Conservation (phyloP, 345 rosid species). For the Mercurialis annua region DNA sequence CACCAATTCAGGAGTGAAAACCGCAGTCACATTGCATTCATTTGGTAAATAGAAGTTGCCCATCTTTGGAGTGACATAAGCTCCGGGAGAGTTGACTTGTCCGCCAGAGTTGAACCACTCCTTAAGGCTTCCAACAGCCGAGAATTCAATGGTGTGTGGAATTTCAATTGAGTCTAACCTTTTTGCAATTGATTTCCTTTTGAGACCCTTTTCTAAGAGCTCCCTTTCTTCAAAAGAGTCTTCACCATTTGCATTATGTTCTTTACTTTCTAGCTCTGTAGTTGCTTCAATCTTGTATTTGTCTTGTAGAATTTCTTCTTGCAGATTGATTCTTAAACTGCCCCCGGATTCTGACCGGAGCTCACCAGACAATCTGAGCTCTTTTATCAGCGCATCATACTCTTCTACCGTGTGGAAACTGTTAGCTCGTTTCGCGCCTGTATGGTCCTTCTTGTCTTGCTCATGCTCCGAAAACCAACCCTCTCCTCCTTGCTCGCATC, state of each 20-base stretch:
- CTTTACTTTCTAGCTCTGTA: slow-evolving; percentile 6
- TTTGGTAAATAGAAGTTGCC: slow-evolving; percentile 23
- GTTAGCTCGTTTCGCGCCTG: not conserved
- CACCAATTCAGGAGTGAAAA: slow-evolving; percentile 36
- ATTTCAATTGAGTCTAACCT: slow-evolving; percentile 28
- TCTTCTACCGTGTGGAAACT: slow-evolving; percentile 33
- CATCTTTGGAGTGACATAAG: slow-evolving; percentile 39
- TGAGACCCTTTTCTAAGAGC: slow-evolving; percentile 17
- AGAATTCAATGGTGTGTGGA: slow-evolving; percentile 31
- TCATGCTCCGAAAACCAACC: slow-evolving; percentile 13
- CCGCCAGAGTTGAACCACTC: slow-evolving; percentile 30
- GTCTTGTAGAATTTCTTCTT: slow-evolving; percentile 5
- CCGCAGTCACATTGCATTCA: slow-evolving; percentile 5
- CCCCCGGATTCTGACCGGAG: not conserved
- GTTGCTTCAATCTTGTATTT: slow-evolving; percentile 7
- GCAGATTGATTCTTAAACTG: not conserved
- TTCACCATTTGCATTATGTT: not conserved
- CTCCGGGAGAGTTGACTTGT: slow-evolving; percentile 29
- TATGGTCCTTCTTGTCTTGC: not conserved
- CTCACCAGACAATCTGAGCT: slow-evolving; percentile 6
- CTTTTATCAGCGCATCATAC: slow-evolving; percentile 31
- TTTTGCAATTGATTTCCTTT: slow-evolving; percentile 34
- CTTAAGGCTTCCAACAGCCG: slow-evolving; percentile 25
- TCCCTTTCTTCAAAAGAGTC: slow-evolving; percentile 10
- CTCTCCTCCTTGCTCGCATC: slow-evolving; percentile 12